Evolutionary conservation across 441 rosid species (phyloP), one percentile per base, ranked within the genome.

Genomic region (Euphorbia schlechtendalii): DNA sequence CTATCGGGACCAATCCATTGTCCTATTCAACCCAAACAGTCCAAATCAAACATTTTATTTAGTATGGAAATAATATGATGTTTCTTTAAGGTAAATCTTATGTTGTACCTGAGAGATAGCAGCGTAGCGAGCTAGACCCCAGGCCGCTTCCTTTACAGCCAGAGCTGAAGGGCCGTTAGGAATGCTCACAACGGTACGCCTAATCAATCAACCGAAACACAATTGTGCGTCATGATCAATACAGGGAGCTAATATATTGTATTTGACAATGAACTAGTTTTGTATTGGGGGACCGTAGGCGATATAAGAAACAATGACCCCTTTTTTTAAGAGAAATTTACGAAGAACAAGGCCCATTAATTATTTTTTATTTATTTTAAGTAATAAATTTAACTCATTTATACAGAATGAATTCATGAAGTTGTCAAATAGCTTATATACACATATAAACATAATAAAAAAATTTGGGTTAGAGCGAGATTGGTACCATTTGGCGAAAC

Each of bases 51-150:
- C 3, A 53, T 28, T 5, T 64, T 70, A 14, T 6, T 59, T n/a
- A n/a, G n/a, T n/a, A n/a, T n/a, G n/a, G n/a, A n/a, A n/a, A n/a
- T n/a, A n/a, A n/a, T n/a, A n/a, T n/a, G n/a, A n/a, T n/a, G n/a
- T n/a, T n/a, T 51, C 21, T 53, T 53, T 22, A 4, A 53, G 30
- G 14, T 53, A 22, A 53, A 53, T 22, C 2, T 2, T 15, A 17
- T 24, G 12, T 22, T 59, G 54, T 72, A 86, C 96, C 71, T 92
- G 98, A 73, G 96, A 84, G 34, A 93, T 84, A 73, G 96, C 85
- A 15, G 98, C 97, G 18, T 93, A 93, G 69, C 97, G 97, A 14
- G 97, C 98, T 36, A 93, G 97, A 66, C 98, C 97, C 97, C 98
- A 92, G 70, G 97, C 92, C 0, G 97, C 98, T 88, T 92, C 98